These are phyloP conservation scores for Phylloporus scabripes DNA, from an alignment of 768 basidiomycete genomes.

Conservation along the genomic window DNA sequence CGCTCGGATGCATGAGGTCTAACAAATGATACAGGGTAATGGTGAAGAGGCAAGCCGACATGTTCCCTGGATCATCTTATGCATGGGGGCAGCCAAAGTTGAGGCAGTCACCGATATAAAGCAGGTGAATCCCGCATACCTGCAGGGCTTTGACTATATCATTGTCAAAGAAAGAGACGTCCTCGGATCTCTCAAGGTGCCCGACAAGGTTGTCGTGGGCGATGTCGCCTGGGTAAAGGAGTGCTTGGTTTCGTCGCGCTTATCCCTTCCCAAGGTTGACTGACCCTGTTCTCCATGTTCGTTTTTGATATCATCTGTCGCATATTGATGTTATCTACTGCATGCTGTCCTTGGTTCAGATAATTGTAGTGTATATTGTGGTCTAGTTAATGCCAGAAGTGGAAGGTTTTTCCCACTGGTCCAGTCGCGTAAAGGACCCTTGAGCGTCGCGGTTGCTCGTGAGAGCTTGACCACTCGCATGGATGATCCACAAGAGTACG, in stretches of 20 bases:
- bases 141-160: conserved; percentile 51
- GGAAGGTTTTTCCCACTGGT: conserved; percentile 16
- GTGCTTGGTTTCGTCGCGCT: conserved; percentile 60
- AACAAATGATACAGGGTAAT: conserved; percentile 16
- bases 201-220: conserved; percentile 36
- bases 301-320: neutral
- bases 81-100: conserved; percentile 71
- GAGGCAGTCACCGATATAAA: conserved; percentile 54
- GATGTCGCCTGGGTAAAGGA: conserved; percentile 73
- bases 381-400: conserved; percentile 4
- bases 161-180: conserved; percentile 46
- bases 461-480: conserved; percentile 22
- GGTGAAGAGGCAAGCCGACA: conserved; percentile 37
- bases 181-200: conserved; percentile 25
- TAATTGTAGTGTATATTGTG: conserved; percentile 11
- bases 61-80: conserved; percentile 62
- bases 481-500: conserved; percentile 48
- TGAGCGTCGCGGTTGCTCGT: conserved; percentile 1
- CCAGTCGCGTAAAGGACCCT: neutral
- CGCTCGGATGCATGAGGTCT: neutral
- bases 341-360: neutral
- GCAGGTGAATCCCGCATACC: conserved; percentile 21
- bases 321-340: neutral
- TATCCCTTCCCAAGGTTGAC: conserved; percentile 31
- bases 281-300: neutral